Evolutionary conservation across 1,139 yeast species (phyloP).

Genomic region (Zygosaccharomyces sapae): DNA sequence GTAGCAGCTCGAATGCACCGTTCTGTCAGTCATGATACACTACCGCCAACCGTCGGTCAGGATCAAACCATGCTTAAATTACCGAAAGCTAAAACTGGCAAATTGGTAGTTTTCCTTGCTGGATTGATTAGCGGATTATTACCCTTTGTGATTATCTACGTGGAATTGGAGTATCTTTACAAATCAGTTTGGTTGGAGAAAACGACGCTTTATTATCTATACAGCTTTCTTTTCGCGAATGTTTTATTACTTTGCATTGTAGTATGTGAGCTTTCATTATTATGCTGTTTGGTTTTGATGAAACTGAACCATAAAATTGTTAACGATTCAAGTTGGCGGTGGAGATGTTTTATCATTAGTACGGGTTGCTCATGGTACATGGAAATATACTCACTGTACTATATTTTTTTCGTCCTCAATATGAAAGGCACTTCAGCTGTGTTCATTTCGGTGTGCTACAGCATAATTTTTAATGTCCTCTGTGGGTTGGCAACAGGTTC

Average conservation of each 20-base stretch:
- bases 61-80: background rate
- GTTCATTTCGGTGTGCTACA: conserved; percentile 66
- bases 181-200: conserved; percentile 78
- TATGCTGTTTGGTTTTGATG: conserved; percentile 63
- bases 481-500: conserved; percentile 75
- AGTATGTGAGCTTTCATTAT: conserved; percentile 68
- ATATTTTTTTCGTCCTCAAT: conserved; percentile 52
- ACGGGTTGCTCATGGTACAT: conserved; percentile 70
- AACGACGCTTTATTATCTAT: conserved; percentile 73
- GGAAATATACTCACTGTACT: conserved; percentile 63
- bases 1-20: conserved; percentile 43
- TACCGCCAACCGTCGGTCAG: background rate
- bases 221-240: conserved; percentile 69
- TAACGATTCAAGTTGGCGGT: conserved; percentile 60
- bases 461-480: conserved; percentile 58
- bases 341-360: conserved; percentile 75
- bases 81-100: background rate
- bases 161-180: conserved; percentile 69
- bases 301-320: conserved; percentile 27
- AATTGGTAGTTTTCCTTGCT: conserved; percentile 6
- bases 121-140: conserved; percentile 54
- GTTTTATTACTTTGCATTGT: conserved; percentile 56
- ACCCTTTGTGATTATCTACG: conserved; percentile 78
- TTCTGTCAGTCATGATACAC: background rate
- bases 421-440: conserved; percentile 67